Conservation (phyloP, 2,329 filamentous ascomycete genomes). For the Pseudogymnoascus sp. region DNA sequence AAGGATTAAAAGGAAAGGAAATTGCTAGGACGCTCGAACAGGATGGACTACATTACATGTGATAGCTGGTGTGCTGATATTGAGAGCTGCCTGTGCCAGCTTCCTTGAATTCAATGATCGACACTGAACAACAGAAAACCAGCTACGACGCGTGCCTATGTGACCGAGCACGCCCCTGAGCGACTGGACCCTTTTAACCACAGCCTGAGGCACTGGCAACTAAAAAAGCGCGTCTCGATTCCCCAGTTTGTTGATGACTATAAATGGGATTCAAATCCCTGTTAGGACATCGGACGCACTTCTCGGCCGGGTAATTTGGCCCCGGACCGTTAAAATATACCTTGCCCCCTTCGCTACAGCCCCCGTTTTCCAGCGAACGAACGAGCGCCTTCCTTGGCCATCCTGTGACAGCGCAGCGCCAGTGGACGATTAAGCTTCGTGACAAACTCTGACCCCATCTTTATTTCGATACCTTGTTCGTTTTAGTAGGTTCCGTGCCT, state of each 20-base stretch:
- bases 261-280: background rate
- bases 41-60: background rate
- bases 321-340: background rate
- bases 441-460: background rate
- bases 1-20: background rate
- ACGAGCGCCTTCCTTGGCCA: background rate
- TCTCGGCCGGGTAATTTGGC: background rate
- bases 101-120: background rate
- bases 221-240: background rate
- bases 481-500: slow-evolving; percentile 1
- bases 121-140: background rate
- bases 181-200: too few relatives aligned
- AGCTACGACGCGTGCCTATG: too few relatives aligned
- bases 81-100: background rate
- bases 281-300: background rate
- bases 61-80: background rate
- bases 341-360: background rate
- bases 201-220: too few relatives aligned
- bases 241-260: background rate
- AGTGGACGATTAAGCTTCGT: slow-evolving; percentile 6
- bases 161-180: too few relatives aligned
- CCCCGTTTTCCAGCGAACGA: background rate
- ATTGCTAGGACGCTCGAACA: background rate
- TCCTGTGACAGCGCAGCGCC: background rate
- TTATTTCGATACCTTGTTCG: background rate